These are phyloP conservation scores for Geotrichum phurueaensis DNA, from an alignment of 1,139 yeast genomes.

Conservation along the genomic window DNA sequence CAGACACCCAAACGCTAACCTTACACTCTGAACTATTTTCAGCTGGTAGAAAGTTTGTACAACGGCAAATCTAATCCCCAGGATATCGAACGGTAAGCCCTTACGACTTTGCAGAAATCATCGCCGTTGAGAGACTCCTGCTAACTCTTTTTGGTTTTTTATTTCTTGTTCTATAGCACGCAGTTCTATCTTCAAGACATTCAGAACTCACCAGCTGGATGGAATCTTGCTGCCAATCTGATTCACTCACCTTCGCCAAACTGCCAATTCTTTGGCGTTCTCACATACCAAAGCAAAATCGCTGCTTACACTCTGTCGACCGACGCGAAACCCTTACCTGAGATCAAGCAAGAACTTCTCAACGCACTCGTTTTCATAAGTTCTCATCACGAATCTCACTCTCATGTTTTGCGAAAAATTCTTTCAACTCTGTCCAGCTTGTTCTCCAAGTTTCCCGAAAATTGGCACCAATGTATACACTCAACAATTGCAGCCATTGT, in stretches of 20 bases:
- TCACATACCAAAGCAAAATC: constrained; percentile 49
- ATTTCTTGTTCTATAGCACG: constrained; percentile 21
- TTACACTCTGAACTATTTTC: background rate
- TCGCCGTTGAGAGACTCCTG: background rate
- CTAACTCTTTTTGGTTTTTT: background rate
- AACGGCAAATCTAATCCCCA: constrained; percentile 2
- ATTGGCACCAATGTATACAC: constrained; percentile 30
- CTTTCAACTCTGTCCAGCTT: constrained; percentile 31
- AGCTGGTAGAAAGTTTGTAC: constrained; percentile 12
- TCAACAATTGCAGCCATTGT: constrained; percentile 19
- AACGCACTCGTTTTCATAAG: constrained; percentile 25
- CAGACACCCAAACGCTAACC: background rate
- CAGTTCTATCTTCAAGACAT: constrained; percentile 46
- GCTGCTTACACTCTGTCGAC: constrained; percentile 25
- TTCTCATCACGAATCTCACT: constrained; percentile 17
- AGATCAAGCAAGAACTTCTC: constrained; percentile 28
- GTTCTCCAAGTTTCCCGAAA: constrained; percentile 30
- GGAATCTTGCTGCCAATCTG: constrained; percentile 43
- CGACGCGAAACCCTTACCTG: background rate
- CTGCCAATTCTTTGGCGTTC: constrained; percentile 58
- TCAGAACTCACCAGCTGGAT: constrained; percentile 48
- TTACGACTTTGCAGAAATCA: background rate
- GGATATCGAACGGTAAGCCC: constrained; percentile 3
- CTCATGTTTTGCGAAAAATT: constrained; percentile 34
- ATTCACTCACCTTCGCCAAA: constrained; percentile 37